These are phyloP conservation scores for Carex arenaria DNA, from an alignment of 202 grass and related monocot genomes.

Conservation along the genomic window DNA sequence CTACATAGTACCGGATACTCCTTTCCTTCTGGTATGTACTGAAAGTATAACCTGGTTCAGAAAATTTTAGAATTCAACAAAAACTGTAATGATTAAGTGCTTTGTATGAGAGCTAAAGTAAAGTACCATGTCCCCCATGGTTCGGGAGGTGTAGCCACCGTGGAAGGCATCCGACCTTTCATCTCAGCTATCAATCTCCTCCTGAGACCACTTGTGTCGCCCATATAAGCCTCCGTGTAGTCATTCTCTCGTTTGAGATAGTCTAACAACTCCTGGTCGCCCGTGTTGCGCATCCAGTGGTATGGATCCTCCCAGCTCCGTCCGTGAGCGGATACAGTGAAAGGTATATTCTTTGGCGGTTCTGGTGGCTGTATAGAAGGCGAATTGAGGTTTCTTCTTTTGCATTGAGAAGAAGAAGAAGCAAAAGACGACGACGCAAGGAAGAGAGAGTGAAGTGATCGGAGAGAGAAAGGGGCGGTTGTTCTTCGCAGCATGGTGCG, in stretches of 20 bases:
- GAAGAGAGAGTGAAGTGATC: constrained; percentile 1
- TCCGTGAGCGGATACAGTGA: constrained; percentile 60
- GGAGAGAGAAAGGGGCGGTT: neutral
- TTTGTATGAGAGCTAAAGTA: neutral
- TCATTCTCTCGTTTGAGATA: constrained; percentile 61
- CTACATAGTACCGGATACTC: constrained; percentile 80
- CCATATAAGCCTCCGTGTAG: constrained; percentile 67
- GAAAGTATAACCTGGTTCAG: constrained; percentile 68
- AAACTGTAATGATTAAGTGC: neutral
- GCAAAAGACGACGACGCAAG: neutral
- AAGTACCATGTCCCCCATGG: constrained; percentile 78
- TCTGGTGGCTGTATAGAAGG: constrained; percentile 27
- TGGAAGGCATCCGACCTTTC: constrained; percentile 54
- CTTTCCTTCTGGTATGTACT: constrained; percentile 70
- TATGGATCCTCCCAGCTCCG: constrained; percentile 76
- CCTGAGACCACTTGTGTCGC: constrained; percentile 42
- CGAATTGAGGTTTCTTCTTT: neutral
- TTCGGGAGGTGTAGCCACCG: constrained; percentile 48
- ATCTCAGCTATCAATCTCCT: constrained; percentile 59
- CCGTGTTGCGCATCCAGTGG: constrained; percentile 85
- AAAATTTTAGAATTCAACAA: neutral
- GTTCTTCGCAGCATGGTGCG: constrained; percentile 27
- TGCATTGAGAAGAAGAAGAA: constrained; percentile 25
- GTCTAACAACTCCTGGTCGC: constrained; percentile 48
- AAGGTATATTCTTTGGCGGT: constrained; percentile 70